Base-by-base conservation (phyloP, 1,284 basidiomycete genomes). In the Marasmius oreades region DNA sequence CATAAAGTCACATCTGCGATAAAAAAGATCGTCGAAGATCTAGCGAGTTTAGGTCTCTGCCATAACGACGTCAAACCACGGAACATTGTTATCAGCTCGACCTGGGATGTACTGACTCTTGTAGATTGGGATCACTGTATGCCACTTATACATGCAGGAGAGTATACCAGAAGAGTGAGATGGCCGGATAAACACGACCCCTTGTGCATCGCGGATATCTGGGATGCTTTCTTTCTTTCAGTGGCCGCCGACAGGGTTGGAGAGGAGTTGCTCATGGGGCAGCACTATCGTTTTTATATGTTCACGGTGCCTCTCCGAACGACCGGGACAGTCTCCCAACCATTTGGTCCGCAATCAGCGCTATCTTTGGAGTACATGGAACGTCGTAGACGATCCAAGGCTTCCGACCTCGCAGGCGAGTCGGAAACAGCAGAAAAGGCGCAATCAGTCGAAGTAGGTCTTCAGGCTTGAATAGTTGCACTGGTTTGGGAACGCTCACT, bases 21-120 rank as follows among this genome's bases (percentile, higher is more conserved):
- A 16, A 18, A 47, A 16, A 31, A 47, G 14, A 52, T 56, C 28
- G 55, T 56, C 12, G 23, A 34, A n/a, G 43, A 47, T 36, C 39
- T 56, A 23, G 51, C 55, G 39, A 37, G 16, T 23, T 22, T 56
- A 24, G 51, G 55, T 14, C 26, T 56, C 4, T 52, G 51, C 34
- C 55, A 56, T 31, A 56, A 56, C 24, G 55, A 56, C 23, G 20
- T 56, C 16, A 33, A 51, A 5, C 55, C 55, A 6, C 51, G 55
- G 31, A 56, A 56, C 12, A 23, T 56, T 18, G 31, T 56, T 10
- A 43, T 52, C 7, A 44, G 44, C 18, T 8, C 6, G 24, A 46
- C 28, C n/a, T 31, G 54, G 26, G 43, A 34, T 4, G 44, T 56
- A 31, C 12, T 16, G 12, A 24, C 55, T 36, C 46, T 56, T n/a